A percentile compares a stretch with the other conserved stretches of the same genome.
phyloP scores from a whole-genome alignment of 1,139 yeast species.

The Citeromyces siamensis region DNA sequence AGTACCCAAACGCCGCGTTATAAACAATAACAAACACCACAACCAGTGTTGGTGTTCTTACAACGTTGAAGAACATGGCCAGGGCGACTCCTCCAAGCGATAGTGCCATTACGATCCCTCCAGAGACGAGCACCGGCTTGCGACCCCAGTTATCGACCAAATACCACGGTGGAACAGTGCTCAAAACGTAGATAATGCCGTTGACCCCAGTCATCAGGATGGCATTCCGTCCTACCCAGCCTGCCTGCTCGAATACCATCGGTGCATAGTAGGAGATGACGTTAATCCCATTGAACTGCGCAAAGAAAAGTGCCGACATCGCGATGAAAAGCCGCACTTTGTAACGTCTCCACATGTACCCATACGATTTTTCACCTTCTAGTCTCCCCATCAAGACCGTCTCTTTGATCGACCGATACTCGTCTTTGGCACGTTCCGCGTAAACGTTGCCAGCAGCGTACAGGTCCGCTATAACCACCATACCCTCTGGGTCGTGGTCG shows the following conservation, averaged over 20 bases:
- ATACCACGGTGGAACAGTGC: slow-evolving; percentile 88
- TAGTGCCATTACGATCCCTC: slow-evolving; percentile 69
- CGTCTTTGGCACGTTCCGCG: slow-evolving; percentile 45
- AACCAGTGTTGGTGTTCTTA: slow-evolving; percentile 57
- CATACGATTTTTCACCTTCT: slow-evolving; percentile 66
- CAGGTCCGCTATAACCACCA: slow-evolving; percentile 70
- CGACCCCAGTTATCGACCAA: slow-evolving; percentile 88
- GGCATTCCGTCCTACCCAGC: slow-evolving; percentile 85
- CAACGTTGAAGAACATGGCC: slow-evolving; percentile 45
- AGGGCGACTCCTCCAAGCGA: slow-evolving; percentile 56
- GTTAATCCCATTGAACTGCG: slow-evolving; percentile 88
- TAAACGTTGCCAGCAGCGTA: slow-evolving; percentile 55
- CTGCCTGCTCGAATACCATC: slow-evolving; percentile 86
- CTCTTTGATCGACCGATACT: slow-evolving; percentile 70
- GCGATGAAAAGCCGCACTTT: slow-evolving; percentile 77
- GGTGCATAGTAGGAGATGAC: slow-evolving; percentile 92
- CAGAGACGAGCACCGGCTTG: slow-evolving; percentile 65
- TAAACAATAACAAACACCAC: slow-evolving; percentile 66
- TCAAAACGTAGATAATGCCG: slow-evolving; percentile 56
- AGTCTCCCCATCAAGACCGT: slow-evolving; percentile 64
- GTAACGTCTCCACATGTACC: slow-evolving; percentile 59
- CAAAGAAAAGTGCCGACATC: slow-evolving; percentile 84
- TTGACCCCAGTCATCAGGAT: slow-evolving; percentile 90
- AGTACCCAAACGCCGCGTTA: slow-evolving; percentile 78
- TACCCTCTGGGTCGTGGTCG: slow-evolving; percentile 82